These are phyloP conservation scores for Thermochaetoides thermophila DNA, from an alignment of 495 filamentous ascomycete species.

Conservation along the genomic window DNA sequence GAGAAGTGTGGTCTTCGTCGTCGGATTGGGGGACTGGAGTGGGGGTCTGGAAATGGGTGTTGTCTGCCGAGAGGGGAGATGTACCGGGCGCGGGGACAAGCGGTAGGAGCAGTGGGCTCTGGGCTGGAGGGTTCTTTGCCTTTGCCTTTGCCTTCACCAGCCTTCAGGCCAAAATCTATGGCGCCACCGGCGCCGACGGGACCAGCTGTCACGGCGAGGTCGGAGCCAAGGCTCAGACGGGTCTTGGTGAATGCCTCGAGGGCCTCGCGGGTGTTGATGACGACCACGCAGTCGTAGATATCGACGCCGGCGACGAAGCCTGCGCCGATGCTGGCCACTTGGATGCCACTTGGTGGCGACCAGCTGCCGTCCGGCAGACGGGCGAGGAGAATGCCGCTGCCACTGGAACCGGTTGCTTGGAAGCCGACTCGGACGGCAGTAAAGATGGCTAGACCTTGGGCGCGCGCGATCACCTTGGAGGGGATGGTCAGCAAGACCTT, in stretches of 20 bases:
- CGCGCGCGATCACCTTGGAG: slow-evolving; percentile 51
- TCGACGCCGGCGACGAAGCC: slow-evolving; percentile 70
- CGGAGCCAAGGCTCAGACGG: slow-evolving; percentile 59
- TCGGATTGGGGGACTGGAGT: slow-evolving; percentile 5
- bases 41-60: slow-evolving; percentile 7
- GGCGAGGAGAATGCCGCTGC: slow-evolving; percentile 56
- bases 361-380: slow-evolving; percentile 57
- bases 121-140: slow-evolving; percentile 6
- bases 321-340: slow-evolving; percentile 59
- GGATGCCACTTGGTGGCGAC: slow-evolving; percentile 63
- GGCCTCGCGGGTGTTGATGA: slow-evolving; percentile 63
- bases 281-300: slow-evolving; percentile 72
- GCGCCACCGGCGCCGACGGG: slow-evolving; percentile 58
- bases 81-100: background rate
- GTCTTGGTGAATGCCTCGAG: slow-evolving; percentile 58
- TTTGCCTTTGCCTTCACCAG: slow-evolving; percentile 5
- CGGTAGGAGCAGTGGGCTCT: background rate
- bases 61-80: slow-evolving; percentile 7
- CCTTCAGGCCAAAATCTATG: slow-evolving; percentile 34
- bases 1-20: slow-evolving; percentile 1
- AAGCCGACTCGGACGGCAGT: slow-evolving; percentile 70
- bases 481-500: slow-evolving; percentile 54
- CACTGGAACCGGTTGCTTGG: slow-evolving; percentile 64
- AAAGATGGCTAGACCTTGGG: slow-evolving; percentile 69
- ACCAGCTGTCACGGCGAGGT: slow-evolving; percentile 59